A percentile compares a stretch with the other conserved stretches of the same genome.
Conservation (phyloP, 306 rosid species). For the Psophocarpus tetragonolobus region DNA sequence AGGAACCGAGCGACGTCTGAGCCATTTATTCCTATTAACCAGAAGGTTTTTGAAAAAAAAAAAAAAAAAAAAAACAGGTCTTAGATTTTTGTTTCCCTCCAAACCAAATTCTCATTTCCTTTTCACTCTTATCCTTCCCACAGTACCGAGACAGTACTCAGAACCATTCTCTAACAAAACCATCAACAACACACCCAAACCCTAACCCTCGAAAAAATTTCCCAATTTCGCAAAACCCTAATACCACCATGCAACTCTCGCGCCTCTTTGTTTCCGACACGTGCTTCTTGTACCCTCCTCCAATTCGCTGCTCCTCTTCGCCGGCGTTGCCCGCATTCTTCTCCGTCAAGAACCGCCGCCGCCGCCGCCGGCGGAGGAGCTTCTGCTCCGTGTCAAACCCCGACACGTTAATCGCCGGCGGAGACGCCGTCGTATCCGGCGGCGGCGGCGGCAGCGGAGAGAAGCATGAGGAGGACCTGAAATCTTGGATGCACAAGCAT, state of each 20-base stretch:
- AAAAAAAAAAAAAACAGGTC: no score
- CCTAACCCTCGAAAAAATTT: background rate
- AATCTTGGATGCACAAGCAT: slow-evolving; percentile 85
- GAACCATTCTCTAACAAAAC: background rate
- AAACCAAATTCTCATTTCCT: background rate
- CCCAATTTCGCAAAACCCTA: slow-evolving; percentile 36
- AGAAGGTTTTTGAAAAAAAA: no score
- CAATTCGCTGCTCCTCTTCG: slow-evolving; percentile 37
- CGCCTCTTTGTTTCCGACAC: slow-evolving; percentile 39
- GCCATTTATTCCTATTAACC: no score
- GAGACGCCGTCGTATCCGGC: slow-evolving; percentile 39
- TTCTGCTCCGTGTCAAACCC: slow-evolving; percentile 60
- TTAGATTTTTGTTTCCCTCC: slow-evolving; percentile 31
- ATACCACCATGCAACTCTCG: slow-evolving; percentile 59
- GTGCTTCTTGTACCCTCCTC: slow-evolving; percentile 46
- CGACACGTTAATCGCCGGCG: slow-evolving; percentile 71
- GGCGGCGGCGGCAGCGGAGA: slow-evolving; percentile 24
- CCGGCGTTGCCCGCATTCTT: slow-evolving; percentile 31
- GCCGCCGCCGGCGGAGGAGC: slow-evolving; percentile 22
- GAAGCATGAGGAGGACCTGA: slow-evolving; percentile 65
- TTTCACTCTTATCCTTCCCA: slow-evolving; percentile 33
- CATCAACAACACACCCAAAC: slow-evolving; percentile 18
- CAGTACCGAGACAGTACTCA: background rate
- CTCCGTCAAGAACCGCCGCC: slow-evolving; percentile 27
- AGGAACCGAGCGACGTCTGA: no score